A percentile compares a stretch with the other conserved stretches of the same genome.
phyloP scores from a whole-genome alignment of 805 yeast species.

The Zygosaccharomyces rouxii region DNA sequence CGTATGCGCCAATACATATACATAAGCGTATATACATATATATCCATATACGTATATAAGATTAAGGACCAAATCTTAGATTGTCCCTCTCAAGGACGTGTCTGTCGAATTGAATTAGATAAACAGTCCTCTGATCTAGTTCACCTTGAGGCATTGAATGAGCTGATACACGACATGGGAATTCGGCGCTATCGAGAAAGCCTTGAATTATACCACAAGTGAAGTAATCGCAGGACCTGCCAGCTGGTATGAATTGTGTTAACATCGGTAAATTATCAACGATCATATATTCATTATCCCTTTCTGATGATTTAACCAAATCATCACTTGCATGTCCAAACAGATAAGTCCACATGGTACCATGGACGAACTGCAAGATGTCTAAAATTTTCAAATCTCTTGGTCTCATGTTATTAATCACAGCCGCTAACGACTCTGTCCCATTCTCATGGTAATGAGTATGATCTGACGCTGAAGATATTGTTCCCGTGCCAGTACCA shows the following conservation, averaged over 20 bases:
- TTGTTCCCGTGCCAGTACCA: constrained; percentile 8
- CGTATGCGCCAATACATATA: constrained; percentile 5
- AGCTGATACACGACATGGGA: constrained; percentile 72
- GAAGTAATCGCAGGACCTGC: constrained; percentile 76
- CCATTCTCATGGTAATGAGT: constrained; percentile 10
- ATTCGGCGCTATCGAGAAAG: constrained; percentile 63
- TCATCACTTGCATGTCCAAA: constrained; percentile 77
- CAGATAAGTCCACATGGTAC: constrained; percentile 66
- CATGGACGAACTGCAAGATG: constrained; percentile 66
- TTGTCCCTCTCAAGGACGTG: constrained; percentile 53
- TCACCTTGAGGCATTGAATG: constrained; percentile 64
- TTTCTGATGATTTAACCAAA: constrained; percentile 66
- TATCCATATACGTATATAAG: neutral
- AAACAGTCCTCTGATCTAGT: constrained; percentile 63
- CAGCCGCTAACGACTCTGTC: constrained; percentile 21
- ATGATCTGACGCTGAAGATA: constrained; percentile 6
- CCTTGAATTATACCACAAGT: constrained; percentile 88
- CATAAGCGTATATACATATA: neutral
- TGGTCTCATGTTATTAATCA: constrained; percentile 28
- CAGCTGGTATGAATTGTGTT: constrained; percentile 63
- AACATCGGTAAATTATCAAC: constrained; percentile 69
- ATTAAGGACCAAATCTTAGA: constrained; percentile 33
- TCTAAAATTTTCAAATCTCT: constrained; percentile 67
- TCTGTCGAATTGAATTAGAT: constrained; percentile 64
- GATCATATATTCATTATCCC: constrained; percentile 71